phyloP scores from a whole-genome alignment of 768 basidiomycete species.

The Amanita jacksonii region DNA sequence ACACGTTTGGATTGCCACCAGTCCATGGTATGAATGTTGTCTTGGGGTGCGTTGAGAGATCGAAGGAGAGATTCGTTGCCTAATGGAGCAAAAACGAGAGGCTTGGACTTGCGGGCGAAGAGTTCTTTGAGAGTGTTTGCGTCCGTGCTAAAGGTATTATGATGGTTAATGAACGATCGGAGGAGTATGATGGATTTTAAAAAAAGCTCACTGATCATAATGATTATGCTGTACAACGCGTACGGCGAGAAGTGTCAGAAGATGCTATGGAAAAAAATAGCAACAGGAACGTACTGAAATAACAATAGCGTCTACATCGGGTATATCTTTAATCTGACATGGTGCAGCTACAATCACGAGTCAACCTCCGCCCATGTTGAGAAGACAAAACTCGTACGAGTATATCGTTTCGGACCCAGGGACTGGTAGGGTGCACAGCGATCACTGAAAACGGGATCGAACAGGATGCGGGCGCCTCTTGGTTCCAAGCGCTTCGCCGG shows the following conservation, averaged over 20 bases:
- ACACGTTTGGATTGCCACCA: constrained; percentile 51
- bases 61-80: constrained; percentile 38
- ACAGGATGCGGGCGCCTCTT: constrained; percentile 37
- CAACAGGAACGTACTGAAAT: constrained; percentile 35
- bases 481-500: constrained; percentile 22
- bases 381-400: too few species aligned
- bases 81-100: constrained; percentile 52
- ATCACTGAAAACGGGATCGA: constrained; percentile 45
- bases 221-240: constrained; percentile 40
- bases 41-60: constrained; percentile 25
- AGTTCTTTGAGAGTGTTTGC: constrained; percentile 32
- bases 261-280: neutral
- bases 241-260: too few species aligned
- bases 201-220: constrained; percentile 36
- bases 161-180: too few species aligned
- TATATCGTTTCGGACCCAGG: constrained; percentile 39
- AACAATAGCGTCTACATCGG: constrained; percentile 52
- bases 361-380: neutral
- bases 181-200: neutral
- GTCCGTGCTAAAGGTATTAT: too few species aligned
- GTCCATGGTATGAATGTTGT: constrained; percentile 43
- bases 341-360: constrained; percentile 32
- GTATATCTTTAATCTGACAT: constrained; percentile 43
- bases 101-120: constrained; percentile 21
- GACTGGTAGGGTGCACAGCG: constrained; percentile 39